Percentiles rank a stretch among this genome's conserved stretches.
Evolutionary conservation across 2,329 filamentous ascomycete genomes (phyloP).

Genomic region (Spiromastix sp.): DNA sequence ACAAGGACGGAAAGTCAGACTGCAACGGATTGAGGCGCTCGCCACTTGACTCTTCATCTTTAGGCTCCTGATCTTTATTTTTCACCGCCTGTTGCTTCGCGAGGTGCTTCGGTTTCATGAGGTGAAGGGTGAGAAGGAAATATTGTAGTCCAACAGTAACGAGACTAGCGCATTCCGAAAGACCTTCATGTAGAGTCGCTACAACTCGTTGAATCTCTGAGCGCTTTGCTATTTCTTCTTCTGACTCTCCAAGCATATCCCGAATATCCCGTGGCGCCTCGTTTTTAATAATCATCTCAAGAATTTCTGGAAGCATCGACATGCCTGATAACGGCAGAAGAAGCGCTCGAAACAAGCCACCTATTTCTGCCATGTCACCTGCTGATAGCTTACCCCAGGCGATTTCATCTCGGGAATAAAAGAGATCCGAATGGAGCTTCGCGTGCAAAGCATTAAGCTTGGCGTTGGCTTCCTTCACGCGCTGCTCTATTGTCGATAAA

Average conservation of each 20-base stretch:
- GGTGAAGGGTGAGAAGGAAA: background rate
- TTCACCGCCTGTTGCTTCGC: background rate
- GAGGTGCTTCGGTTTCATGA: background rate
- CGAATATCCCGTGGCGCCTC: too few relatives aligned
- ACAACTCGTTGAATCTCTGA: too few relatives aligned
- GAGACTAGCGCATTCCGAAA: background rate
- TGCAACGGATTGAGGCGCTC: background rate
- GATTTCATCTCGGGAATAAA: slow-evolving; percentile 63
- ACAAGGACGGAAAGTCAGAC: background rate
- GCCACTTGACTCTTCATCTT: background rate
- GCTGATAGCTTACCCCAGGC: slow-evolving; percentile 59
- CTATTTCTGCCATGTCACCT: slow-evolving; percentile 52
- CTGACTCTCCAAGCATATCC: too few relatives aligned
- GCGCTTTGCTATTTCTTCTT: too few relatives aligned
- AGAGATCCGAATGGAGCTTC: slow-evolving; percentile 54
- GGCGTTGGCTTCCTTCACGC: slow-evolving; percentile 25
- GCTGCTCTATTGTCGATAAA: too few relatives aligned
- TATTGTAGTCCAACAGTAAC: background rate
- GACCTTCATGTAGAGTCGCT: too few relatives aligned
- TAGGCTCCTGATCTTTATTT: background rate
- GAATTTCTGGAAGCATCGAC: slow-evolving; percentile 59
- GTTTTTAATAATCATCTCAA: too few relatives aligned
- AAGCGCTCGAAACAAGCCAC: slow-evolving; percentile 48
- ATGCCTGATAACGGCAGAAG: slow-evolving; percentile 57
- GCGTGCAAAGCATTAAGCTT: slow-evolving; percentile 48